A percentile compares a stretch with the other conserved stretches of the same genome.
Evolutionary conservation across 108 stramenopile species (phyloP).

Genomic region (Fragilaria crotonensis): DNA sequence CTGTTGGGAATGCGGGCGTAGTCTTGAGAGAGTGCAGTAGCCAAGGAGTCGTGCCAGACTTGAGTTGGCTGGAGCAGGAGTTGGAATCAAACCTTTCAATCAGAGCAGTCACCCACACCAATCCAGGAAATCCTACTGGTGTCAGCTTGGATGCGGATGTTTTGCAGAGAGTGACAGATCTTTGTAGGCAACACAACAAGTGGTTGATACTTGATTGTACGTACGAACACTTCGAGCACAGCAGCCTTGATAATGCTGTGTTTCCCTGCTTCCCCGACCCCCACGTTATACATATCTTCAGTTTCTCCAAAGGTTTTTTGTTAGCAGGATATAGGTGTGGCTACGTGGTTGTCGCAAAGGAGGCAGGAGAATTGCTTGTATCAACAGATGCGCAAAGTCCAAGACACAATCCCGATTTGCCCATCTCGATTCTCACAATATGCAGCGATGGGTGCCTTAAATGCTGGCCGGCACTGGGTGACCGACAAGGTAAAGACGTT

Average conservation of each 20-base stretch:
- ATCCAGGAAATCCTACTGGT: conserved; percentile 93
- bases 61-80: conserved; percentile 39
- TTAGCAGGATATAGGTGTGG: conserved; percentile 93
- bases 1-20: conserved; percentile 34
- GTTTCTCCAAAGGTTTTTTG: conserved; percentile 82
- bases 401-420: conserved; percentile 90
- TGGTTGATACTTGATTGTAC: conserved; percentile 93
- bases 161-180: conserved; percentile 51
- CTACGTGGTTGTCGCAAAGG: conserved; percentile 59
- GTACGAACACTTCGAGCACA: conserved; percentile 86
- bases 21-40: conserved; percentile 51
- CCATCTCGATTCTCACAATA: conserved; percentile 76
- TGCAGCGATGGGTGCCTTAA: conserved; percentile 81
- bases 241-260: conserved; percentile 13
- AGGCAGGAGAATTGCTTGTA: conserved; percentile 28
- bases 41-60: conserved; percentile 49
- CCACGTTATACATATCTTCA: conserved; percentile 84
- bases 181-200: conserved; percentile 53
- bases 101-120: conserved; percentile 80
- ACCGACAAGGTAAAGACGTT: conserved; percentile 57
- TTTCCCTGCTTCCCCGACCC: conserved; percentile 42
- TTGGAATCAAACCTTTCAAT: conserved; percentile 35
- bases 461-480: conserved; percentile 72
- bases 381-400: conserved; percentile 53
- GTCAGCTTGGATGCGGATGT: conserved; percentile 43